Percentiles rank a stretch among this genome's conserved stretches.
Conservation (phyloP, 1,139 yeast species). For the Debaryomyces coudertii region DNA sequence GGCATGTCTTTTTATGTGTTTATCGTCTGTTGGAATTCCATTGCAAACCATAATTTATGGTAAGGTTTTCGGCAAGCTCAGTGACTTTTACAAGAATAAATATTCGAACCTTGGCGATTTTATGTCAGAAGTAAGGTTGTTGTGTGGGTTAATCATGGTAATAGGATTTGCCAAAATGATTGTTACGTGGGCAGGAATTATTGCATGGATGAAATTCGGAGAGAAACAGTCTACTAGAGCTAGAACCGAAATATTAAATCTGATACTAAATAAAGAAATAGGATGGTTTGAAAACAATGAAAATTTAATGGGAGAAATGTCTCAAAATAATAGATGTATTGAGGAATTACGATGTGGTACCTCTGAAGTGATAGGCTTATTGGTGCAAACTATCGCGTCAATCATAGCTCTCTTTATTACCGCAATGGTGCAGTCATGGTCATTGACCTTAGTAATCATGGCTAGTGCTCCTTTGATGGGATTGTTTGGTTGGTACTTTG, state of each 20-base stretch:
- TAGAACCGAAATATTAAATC: constrained; percentile 43
- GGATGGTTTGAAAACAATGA: constrained; percentile 63
- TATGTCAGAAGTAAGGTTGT: constrained; percentile 44
- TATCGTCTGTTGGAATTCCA: constrained; percentile 61
- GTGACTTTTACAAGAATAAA: constrained; percentile 36
- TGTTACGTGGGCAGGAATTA: constrained; percentile 58
- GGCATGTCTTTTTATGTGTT: constrained; percentile 28
- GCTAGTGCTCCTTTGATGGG: constrained; percentile 73
- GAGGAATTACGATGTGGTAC: constrained; percentile 76
- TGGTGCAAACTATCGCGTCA: constrained; percentile 55
- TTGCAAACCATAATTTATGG: constrained; percentile 70
- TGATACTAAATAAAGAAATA: constrained; percentile 41
- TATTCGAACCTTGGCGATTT: constrained; percentile 35
- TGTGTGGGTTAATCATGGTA: constrained; percentile 57
- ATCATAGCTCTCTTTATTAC: constrained; percentile 61
- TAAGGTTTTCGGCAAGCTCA: constrained; percentile 56
- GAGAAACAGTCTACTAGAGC: constrained; percentile 69
- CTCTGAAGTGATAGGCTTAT: constrained; percentile 66
- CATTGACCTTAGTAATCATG: constrained; percentile 72
- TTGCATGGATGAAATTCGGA: constrained; percentile 71
- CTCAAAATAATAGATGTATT: constrained; percentile 71
- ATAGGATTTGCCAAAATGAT: constrained; percentile 59
- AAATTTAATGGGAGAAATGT: constrained; percentile 61
- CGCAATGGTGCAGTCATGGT: constrained; percentile 82
- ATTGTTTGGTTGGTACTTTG: constrained; percentile 50